These are phyloP conservation scores for Phytophthora pistaciae DNA, from an alignment of 352 stramenopile genomes.

Conservation along the genomic window DNA sequence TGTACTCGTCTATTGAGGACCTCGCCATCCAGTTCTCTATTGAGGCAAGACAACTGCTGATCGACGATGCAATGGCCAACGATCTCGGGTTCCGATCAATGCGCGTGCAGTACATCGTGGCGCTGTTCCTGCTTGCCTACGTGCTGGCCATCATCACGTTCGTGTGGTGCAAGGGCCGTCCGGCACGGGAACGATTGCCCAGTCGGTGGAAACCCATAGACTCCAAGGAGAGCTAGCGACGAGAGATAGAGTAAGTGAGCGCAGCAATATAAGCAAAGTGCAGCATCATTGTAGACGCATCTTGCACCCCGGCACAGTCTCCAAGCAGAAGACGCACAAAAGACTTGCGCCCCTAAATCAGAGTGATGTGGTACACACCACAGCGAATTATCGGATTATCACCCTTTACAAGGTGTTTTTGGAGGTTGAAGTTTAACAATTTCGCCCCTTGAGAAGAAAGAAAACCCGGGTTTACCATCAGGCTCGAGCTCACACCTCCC, in stretches of 20 bases:
- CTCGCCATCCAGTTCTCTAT: conserved; percentile 85
- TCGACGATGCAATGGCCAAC: conserved; percentile 52
- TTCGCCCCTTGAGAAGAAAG: conserved; percentile 5
- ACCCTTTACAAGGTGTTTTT: neutral
- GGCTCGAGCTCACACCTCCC: conserved; percentile 5
- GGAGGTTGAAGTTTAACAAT: conserved; percentile 40
- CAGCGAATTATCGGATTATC: neutral
- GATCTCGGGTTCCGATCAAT: conserved; percentile 43
- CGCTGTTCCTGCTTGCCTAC: conserved; percentile 71
- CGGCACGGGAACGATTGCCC: conserved; percentile 74
- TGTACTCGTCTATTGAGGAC: conserved; percentile 80
- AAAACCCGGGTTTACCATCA: conserved; percentile 10
- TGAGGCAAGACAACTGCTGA: conserved; percentile 66
- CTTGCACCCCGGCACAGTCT: conserved; percentile 6
- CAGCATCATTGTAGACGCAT: conserved; percentile 4
- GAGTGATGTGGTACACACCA: neutral
- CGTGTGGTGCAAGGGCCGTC: conserved; percentile 81
- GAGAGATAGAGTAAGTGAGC: conserved; percentile 17
- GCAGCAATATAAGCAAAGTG: conserved; percentile 27
- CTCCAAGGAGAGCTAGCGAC: conserved; percentile 67
- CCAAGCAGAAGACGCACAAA: conserved; percentile 6
- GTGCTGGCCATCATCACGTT: conserved; percentile 75
- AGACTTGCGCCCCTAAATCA: neutral
- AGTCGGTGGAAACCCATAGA: conserved; percentile 85
- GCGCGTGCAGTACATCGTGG: conserved; percentile 73